A percentile compares a stretch with the other conserved stretches of the same genome.
Conservation (phyloP, 192 early-diverging fungal genomes). For the Coemansia sp. region DNA sequence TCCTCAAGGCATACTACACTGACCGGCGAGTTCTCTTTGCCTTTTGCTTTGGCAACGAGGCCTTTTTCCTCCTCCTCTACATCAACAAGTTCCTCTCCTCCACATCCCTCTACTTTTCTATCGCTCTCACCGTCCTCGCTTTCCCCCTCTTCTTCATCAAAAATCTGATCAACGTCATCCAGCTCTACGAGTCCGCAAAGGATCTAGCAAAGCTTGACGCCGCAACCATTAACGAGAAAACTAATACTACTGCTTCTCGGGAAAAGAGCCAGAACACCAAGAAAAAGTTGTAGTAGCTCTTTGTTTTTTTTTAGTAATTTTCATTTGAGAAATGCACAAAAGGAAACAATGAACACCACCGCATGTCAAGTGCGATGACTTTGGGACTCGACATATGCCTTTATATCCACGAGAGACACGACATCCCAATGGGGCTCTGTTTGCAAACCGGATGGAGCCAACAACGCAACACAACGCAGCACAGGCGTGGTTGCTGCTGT, state of each 20-base stretch:
- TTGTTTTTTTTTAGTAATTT: too few species aligned
- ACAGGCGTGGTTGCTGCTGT: too few species aligned
- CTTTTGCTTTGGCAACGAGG: slow-evolving; percentile 90
- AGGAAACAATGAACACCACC: too few species aligned
- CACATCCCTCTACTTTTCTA: slow-evolving; percentile 18
- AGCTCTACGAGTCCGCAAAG: slow-evolving; percentile 84
- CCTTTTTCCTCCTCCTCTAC: slow-evolving; percentile 90
- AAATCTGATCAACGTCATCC: slow-evolving; percentile 91
- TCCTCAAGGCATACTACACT: slow-evolving; percentile 89
- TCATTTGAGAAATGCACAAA: background rate
- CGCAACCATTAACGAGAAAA: slow-evolving; percentile 25
- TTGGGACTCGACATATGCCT: too few species aligned
- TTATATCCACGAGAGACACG: too few species aligned
- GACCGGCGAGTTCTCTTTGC: slow-evolving; percentile 86
- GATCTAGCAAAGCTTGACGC: slow-evolving; percentile 72
- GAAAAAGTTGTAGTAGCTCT: slow-evolving; percentile 4
- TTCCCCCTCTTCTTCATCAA: slow-evolving; percentile 83
- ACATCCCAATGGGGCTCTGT: too few species aligned
- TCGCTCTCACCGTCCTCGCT: slow-evolving; percentile 34
- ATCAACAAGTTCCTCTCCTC: slow-evolving; percentile 53
- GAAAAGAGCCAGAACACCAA: background rate
- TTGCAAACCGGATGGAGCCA: too few species aligned
- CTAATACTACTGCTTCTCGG: background rate
- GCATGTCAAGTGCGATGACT: too few species aligned
- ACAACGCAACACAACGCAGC: too few species aligned